These are phyloP conservation scores for Rhizophora mangle DNA, from an alignment of 345 rosid genomes.

Conservation along the genomic window DNA sequence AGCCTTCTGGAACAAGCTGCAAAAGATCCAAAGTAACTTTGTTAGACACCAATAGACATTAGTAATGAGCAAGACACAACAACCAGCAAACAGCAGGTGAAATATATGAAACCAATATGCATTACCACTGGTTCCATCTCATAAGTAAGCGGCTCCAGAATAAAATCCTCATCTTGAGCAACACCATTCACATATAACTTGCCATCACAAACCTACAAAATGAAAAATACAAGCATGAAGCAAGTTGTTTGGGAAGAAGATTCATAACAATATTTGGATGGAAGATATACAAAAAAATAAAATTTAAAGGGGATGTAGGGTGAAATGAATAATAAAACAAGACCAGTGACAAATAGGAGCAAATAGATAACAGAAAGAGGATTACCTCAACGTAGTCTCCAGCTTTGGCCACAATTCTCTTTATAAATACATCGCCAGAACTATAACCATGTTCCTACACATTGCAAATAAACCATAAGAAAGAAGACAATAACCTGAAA, in stretches of 20 bases:
- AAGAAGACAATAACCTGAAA: background rate
- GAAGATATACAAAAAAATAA: background rate
- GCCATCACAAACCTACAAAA: constrained; percentile 61
- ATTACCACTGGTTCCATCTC: constrained; percentile 16
- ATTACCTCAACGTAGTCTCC: constrained; percentile 90
- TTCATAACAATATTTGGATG: background rate
- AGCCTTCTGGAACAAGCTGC: constrained; percentile 81
- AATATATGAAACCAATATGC: background rate
- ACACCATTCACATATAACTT: constrained; percentile 66
- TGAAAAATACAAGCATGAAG: background rate
- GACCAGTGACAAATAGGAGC: constrained; percentile 1
- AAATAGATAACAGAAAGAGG: constrained; percentile 21
- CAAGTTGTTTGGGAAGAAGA: background rate
- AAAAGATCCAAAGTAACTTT: constrained; percentile 12
- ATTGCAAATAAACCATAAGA: background rate
- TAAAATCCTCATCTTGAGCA: constrained; percentile 59
- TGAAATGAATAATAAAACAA: background rate
- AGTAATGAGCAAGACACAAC: background rate
- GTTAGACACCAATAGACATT: background rate
- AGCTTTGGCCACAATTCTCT: constrained; percentile 86
- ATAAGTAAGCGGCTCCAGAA: constrained; percentile 69
- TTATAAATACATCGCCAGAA: constrained; percentile 58
- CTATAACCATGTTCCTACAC: background rate
- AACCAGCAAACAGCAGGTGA: background rate
- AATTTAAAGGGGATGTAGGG: background rate